Evolutionary conservation across 2,329 filamentous ascomycete species (phyloP).

Genomic region (Penicillium sp.): DNA sequence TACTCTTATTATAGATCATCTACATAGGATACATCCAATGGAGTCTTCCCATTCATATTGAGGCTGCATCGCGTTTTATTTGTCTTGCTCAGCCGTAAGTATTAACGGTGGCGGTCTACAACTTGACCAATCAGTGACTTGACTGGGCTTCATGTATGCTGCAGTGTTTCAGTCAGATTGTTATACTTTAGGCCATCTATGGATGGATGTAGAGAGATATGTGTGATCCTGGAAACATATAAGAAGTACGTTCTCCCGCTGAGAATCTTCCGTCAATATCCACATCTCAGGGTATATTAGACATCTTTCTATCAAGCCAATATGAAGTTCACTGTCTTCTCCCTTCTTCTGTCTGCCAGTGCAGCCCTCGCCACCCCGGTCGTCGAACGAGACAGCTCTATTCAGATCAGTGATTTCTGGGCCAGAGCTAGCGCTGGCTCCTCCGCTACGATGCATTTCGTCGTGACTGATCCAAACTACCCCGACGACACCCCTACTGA

Average conservation of each 20-base stretch:
- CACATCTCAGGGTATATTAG: neutral
- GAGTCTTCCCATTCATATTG: neutral
- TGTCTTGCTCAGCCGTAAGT: neutral
- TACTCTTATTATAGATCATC: neutral
- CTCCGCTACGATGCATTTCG: constrained; percentile 18
- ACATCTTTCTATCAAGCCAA: neutral
- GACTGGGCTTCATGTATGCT: neutral
- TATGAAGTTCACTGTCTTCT: constrained; percentile 16
- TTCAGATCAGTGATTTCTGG: constrained; percentile 16
- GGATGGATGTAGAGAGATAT: neutral
- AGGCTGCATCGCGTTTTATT: neutral
- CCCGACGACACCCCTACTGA: constrained; percentile 24
- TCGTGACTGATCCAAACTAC: constrained; percentile 22
- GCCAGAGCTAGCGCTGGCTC: constrained; percentile 1
- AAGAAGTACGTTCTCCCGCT: neutral
- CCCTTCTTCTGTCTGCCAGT: constrained; percentile 14
- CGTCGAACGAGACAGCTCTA: constrained; percentile 1
- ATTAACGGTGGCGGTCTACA: neutral
- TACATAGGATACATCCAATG: neutral
- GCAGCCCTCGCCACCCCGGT: constrained; percentile 14
- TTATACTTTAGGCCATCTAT: neutral
- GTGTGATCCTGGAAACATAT: neutral
- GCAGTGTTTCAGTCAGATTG: neutral
- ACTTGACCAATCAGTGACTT: neutral
- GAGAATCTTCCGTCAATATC: neutral